Percentiles rank a stretch among this genome's conserved stretches.
Conservation (phyloP, 768 basidiomycete genomes). For the Pleurotus giganteus region DNA sequence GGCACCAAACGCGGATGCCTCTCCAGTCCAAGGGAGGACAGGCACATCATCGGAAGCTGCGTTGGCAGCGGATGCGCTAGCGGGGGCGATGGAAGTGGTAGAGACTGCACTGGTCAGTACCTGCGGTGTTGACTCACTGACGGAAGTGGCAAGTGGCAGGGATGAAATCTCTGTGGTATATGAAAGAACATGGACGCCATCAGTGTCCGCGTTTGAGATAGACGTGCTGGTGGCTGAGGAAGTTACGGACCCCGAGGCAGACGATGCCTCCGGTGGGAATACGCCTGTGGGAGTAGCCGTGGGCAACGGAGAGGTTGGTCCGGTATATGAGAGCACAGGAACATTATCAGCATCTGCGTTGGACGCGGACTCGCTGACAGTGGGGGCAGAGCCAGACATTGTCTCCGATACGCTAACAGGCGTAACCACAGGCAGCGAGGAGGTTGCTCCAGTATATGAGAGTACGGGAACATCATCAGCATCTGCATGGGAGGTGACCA, state of each 20-base stretch:
- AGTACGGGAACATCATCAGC: conserved; percentile 3
- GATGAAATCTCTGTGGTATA: no score
- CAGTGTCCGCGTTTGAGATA: neutral
- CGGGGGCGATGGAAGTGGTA: neutral
- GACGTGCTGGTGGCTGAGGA: neutral
- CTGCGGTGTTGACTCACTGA: no score
- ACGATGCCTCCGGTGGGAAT: no score
- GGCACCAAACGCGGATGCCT: no score
- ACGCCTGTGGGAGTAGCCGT: no score
- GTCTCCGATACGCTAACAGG: no score
- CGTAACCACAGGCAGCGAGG: neutral
- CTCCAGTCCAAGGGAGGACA: neutral
- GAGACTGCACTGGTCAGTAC: no score
- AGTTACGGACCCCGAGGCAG: no score
- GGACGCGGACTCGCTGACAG: neutral
- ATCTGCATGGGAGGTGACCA: neutral
- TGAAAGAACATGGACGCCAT: neutral
- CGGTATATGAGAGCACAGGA: neutral
- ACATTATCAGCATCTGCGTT: neutral
- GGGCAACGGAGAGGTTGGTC: neutral
- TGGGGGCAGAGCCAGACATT: neutral
- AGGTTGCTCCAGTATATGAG: neutral
- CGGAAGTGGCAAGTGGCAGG: no score
- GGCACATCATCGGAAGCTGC: conserved; percentile 1
- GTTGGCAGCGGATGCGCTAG: neutral